Evolutionary conservation across 2,329 filamentous ascomycete genomes (phyloP), one percentile per base, ranked within the genome.

Genomic region (Trichoderma aggressivum): DNA sequence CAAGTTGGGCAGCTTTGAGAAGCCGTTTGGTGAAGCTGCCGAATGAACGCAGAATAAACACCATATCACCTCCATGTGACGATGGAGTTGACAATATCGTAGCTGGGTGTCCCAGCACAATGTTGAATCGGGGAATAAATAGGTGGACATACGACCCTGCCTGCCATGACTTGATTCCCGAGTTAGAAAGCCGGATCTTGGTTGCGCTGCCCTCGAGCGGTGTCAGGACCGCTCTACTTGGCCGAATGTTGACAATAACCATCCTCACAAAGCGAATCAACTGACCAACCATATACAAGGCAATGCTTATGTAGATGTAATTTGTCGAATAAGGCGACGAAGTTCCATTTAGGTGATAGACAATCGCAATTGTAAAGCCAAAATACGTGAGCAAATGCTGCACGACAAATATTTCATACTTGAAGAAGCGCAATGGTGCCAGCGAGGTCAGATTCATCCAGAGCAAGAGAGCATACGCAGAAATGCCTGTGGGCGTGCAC

Each of bases 331-430:
- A 39, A 10, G 63, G 63, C 14, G 63, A 66, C 11, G 63, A 66
- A 10, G 63, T 56, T 16, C 63, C 47, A 2, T 55, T 36, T 10
- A 66, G 32, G 32, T 66, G 47, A 21, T 66, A 56, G 47, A 56
- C 63, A 66, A 66, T 14, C 12, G 47, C 63, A 39, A 66, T 12
- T n/a, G 32, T 56, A 21, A 66, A 66, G 39, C 63, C 63, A 30
- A 66, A 66, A 18, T 66, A 66, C 10, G 63, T 39, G 47, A 66
- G 63, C 21, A 66, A 26, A 28, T 66, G 63, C 47, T 66, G 63
- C 32, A 66, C 47, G 6, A 66, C 63, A 39, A 56, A 66, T 16
- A 56, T 14, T 24, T 66, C 56, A 39, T 66, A 66, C n/a, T 50
- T 39, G 63, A 66, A 66, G 18, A 66, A 39, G 5, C 63, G 63